Evolutionary conservation across 169 alveolate genomes (phyloP), one percentile per base, ranked within the genome.

Genomic region (Plasmodium cynomolgi): DNA sequence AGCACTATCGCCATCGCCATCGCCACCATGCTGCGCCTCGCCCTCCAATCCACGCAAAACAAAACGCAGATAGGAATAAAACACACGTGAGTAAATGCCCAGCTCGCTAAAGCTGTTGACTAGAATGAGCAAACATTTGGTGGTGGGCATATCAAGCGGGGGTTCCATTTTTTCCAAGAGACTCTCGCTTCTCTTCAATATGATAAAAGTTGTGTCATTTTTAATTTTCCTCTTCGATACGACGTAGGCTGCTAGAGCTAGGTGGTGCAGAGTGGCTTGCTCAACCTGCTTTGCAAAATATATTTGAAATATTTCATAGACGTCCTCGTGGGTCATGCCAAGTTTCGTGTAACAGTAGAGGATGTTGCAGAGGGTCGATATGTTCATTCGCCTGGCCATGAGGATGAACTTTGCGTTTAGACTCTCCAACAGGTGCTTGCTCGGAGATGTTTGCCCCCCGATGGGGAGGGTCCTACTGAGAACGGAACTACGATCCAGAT

Each of bases 91-190:
- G 72, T 81, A 80, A 80, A 90, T 80, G 54, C 82, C 20, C 5
- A 90, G 23, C 44, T 62, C 84, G 37, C 94, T 90, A 62, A 90
- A 62, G 50, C 94, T 90, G n/a, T 90, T 90, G 9, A 90, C 74
- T 62, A 90, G 23, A 23, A 90, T 90, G 82, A 90, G 47, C 17
- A 81, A 47, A 29, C 72, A 80, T 68, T 90, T 90, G 33, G 73
- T 71, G 11, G 26, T 80, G 44, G 71, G 13, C 29, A 20, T 29
- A 56, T 88, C 71, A 54, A n/a, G 33, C n/a, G 29, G 44, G 15
- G 44, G 33, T 31, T 79, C 56, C 31, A 39, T 62, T 58, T 80
- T 37, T 1, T 29, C 8, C 74, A 90, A 41, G 15, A 90, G 81
- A 23, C 73, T 75, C 31, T 75, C 90, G 26, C 84, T 26, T 71